Evolutionary conservation across 192 early-diverging fungal species (phyloP), one percentile per base, ranked within the genome.

Genomic region (Entomortierella parvispora): DNA sequence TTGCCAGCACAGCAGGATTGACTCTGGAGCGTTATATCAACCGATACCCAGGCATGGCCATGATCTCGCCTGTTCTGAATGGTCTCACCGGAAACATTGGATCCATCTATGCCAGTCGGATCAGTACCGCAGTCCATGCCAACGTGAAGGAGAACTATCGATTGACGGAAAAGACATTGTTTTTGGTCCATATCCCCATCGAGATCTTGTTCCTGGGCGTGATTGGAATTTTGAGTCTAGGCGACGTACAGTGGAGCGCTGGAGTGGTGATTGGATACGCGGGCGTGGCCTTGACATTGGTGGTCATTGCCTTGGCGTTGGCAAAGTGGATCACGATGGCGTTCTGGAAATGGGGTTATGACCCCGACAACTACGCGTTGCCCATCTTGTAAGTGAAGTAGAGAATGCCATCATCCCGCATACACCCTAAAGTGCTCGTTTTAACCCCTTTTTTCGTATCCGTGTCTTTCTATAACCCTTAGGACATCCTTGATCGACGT

Each of bases 11-110:
- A 23, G 90, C 86, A 45, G 91, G 91, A 42, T 69, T 93, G 47
- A 88, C 90, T 0, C 56, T 93, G 42, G 91, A 93, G 53, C 79
- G 78, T 9, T 93, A 86, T 62, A 83, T 93, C 28, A 88, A 90
- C 46, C 66, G 81, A 23, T 93, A 84, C 56, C 79, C 80, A 22
- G 91, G 88, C 29, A 81, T 93, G 25, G 91, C 91, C 23, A 77
- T 93, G 68, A 65, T 93, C 32, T 85, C 90, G 7, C 91, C 91
- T 26, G 86, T 92, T 11, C 60, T 92, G 32, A 89, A 89, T 65
- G 91, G 90, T 25, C 43, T 93, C 17, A 86, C 87, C 12, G 92
- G 93, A 22, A 95, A 95, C 69, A 80, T 95, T 20, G 91, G 91
- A 31, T 92, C 92, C 0, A 90, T 94, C 11, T 93, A 91, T 63